These are phyloP conservation scores for Phytophthora lateralis DNA, from an alignment of 352 stramenopile genomes.

Conservation along the genomic window DNA sequence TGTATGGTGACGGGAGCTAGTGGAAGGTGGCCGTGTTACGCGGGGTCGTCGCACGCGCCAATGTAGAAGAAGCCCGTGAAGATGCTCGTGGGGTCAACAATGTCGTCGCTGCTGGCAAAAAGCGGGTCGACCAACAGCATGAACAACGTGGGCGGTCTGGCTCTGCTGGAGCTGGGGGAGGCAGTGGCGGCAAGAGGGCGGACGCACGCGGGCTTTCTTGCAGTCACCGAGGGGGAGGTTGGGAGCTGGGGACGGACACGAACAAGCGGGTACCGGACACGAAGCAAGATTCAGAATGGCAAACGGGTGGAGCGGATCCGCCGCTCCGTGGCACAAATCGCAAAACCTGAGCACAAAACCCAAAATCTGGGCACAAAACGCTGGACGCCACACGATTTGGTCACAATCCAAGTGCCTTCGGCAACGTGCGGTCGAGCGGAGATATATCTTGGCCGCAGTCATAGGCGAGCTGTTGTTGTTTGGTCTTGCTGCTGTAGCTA, in stretches of 20 bases:
- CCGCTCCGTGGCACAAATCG: not conserved
- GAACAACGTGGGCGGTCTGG: slow-evolving; percentile 54
- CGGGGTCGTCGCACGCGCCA: slow-evolving; percentile 89
- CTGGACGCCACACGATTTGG: slow-evolving; percentile 17
- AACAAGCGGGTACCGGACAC: not conserved
- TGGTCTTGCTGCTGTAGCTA: no score
- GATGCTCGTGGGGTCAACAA: slow-evolving; percentile 88
- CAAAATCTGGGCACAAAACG: not conserved
- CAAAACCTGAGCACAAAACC: not conserved
- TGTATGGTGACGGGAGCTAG: not conserved
- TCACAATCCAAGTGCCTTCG: no score
- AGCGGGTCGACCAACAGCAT: slow-evolving; percentile 79
- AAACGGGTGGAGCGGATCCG: slow-evolving; percentile 39
- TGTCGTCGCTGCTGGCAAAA: slow-evolving; percentile 81
- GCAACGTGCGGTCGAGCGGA: no score
- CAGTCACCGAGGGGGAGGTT: no score
- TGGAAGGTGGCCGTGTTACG: slow-evolving; percentile 60
- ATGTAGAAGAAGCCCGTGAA: slow-evolving; percentile 92
- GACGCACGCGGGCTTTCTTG: slow-evolving; percentile 2
- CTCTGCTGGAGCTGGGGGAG: slow-evolving; percentile 28
- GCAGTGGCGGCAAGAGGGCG: slow-evolving; percentile 17
- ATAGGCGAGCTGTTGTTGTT: no score
- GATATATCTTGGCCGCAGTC: no score
- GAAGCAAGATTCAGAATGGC: slow-evolving; percentile 37
- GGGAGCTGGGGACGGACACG: not conserved